These are phyloP conservation scores for Fusarium verrucosum DNA, from an alignment of 2,329 filamentous ascomycete species.

Conservation along the genomic window DNA sequence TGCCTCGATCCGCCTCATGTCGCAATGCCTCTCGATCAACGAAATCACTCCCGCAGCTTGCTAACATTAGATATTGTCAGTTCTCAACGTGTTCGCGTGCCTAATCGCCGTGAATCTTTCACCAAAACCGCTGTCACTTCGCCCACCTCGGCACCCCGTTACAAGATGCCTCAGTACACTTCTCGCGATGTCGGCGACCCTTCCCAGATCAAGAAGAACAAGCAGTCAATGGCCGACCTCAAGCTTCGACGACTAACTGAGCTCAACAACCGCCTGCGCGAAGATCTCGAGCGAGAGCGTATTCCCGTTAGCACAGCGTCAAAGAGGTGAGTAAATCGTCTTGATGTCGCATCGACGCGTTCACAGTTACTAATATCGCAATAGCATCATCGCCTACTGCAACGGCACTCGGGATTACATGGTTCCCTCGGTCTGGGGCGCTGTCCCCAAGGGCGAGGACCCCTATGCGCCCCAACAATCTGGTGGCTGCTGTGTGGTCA, in stretches of 20 bases:
- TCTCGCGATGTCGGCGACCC: conserved; percentile 73
- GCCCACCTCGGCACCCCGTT: conserved; percentile 34
- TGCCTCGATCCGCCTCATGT: neutral
- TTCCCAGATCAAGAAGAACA: conserved; percentile 85
- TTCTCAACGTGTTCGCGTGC: conserved; percentile 28
- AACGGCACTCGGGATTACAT: conserved; percentile 99
- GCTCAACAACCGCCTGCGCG: conserved; percentile 93
- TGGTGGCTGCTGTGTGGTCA: conserved; percentile 92
- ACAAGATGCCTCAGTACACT: conserved; percentile 71
- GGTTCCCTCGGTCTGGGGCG: conserved; percentile 96
- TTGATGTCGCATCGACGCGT: neutral
- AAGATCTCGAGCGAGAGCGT: conserved; percentile 93
- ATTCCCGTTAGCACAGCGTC: conserved; percentile 96
- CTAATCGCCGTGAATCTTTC: conserved; percentile 25
- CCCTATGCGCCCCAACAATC: conserved; percentile 97
- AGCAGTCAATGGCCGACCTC: conserved; percentile 98
- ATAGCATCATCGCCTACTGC: conserved; percentile 95
- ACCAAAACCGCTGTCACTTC: conserved; percentile 11
- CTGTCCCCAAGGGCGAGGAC: conserved; percentile 93
- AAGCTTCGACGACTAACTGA: conserved; percentile 96
- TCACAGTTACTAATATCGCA: conserved; percentile 29
- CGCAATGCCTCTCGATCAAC: conserved; percentile 15
- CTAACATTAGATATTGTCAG: conserved; percentile 36
- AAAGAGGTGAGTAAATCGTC: conserved; percentile 69
- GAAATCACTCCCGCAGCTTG: neutral